Evolutionary conservation across 2,329 filamentous ascomycete genomes (phyloP).

Genomic region (Chaetomiaceae sp.): DNA sequence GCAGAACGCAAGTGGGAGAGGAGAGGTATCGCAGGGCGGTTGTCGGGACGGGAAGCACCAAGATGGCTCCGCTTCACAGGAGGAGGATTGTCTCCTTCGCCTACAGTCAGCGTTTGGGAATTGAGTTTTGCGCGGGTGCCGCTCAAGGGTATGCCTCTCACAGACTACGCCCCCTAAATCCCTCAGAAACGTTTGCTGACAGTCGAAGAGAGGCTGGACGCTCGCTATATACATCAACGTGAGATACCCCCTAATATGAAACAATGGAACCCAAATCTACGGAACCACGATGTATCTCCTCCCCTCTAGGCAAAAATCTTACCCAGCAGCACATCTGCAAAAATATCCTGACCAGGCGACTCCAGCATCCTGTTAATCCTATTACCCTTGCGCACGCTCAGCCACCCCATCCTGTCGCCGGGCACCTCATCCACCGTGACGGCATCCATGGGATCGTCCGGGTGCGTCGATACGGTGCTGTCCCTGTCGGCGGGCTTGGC

Average conservation of each 20-base stretch:
- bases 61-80: too few relatives aligned
- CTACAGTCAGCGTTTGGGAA: background rate
- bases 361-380: slow-evolving; percentile 68
- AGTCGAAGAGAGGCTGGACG: slow-evolving; percentile 8
- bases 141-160: slow-evolving; percentile 22
- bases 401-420: slow-evolving; percentile 72
- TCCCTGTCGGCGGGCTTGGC: slow-evolving; percentile 45
- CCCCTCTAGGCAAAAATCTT: slow-evolving; percentile 53
- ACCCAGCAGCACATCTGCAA: slow-evolving; percentile 62
- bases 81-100: too few relatives aligned
- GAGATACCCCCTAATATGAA: slow-evolving; percentile 20
- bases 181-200: slow-evolving; percentile 19
- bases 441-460: slow-evolving; percentile 42
- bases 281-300: background rate
- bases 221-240: background rate
- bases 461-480: slow-evolving; percentile 31
- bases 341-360: slow-evolving; percentile 63
- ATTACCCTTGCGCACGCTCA: slow-evolving; percentile 71
- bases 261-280: background rate
- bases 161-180: background rate
- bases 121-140: slow-evolving; percentile 6
- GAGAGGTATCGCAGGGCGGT: too few relatives aligned
- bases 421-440: slow-evolving; percentile 51
- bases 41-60: too few relatives aligned
- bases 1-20: too few relatives aligned